Percentiles rank a stretch among this genome's conserved stretches.
Evolutionary conservation across 2,329 filamentous ascomycete genomes (phyloP).

Genomic region (Penicillium sclerotigenum): DNA sequence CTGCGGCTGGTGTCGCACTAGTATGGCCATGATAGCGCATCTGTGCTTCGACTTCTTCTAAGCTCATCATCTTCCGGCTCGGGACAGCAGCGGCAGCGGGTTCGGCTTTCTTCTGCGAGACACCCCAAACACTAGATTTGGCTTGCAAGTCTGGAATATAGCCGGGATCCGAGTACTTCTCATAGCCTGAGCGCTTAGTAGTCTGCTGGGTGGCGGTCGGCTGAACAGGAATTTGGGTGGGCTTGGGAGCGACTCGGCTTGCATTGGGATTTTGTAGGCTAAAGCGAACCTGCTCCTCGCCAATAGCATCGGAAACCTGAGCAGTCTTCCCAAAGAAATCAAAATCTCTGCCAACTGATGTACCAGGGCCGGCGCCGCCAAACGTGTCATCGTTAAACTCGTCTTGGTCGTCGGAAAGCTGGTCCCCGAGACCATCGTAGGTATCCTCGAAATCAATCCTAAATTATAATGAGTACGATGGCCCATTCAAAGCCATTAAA

Average conservation of each 20-base stretch:
- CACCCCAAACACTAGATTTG: constrained; percentile 89
- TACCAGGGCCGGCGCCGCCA: constrained; percentile 44
- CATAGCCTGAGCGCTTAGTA: constrained; percentile 77
- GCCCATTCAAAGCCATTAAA: neutral
- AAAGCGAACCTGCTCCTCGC: constrained; percentile 86
- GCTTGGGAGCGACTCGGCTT: constrained; percentile 33
- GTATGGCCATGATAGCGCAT: constrained; percentile 66
- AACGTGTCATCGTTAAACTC: constrained; percentile 98
- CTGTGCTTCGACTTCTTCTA: constrained; percentile 94
- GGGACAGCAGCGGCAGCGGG: constrained; percentile 24
- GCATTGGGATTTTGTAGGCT: constrained; percentile 65
- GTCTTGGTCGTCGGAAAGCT: constrained; percentile 87
- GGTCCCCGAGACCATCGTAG: constrained; percentile 89
- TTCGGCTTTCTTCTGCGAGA: constrained; percentile 47
- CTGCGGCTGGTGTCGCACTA: constrained; percentile 23
- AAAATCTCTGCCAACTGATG: constrained; percentile 80
- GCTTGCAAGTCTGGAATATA: constrained; percentile 88
- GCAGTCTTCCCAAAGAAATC: constrained; percentile 95
- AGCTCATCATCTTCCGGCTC: constrained; percentile 78
- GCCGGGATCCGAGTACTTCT: constrained; percentile 81
- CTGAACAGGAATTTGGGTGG: constrained; percentile 37
- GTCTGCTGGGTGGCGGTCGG: constrained; percentile 48
- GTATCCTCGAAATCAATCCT: constrained; percentile 93
- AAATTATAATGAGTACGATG: constrained; percentile 3
- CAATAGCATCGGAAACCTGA: constrained; percentile 77